These are phyloP conservation scores for Jacaranda mimosifolia DNA, from an alignment of 257 asterid species.

Conservation along the genomic window DNA sequence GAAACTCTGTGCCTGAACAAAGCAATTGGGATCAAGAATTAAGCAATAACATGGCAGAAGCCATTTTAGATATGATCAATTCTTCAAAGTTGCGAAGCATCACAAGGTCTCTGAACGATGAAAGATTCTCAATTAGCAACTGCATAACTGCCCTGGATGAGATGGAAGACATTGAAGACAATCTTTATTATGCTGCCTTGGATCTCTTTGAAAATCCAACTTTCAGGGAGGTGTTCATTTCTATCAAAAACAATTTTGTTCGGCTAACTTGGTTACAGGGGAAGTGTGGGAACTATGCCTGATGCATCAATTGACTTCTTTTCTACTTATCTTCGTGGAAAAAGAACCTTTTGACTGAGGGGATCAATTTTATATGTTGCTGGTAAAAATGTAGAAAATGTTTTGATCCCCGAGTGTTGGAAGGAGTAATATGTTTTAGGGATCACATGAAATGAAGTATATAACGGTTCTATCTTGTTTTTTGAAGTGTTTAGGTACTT, in stretches of 20 bases:
- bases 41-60: constrained; percentile 63
- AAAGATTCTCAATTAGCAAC: constrained; percentile 63
- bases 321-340: background rate
- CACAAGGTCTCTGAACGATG: constrained; percentile 46
- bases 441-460: constrained; percentile 2
- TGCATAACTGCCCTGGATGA: constrained; percentile 86
- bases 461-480: background rate
- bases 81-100: constrained; percentile 60
- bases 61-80: constrained; percentile 66
- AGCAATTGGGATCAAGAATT: constrained; percentile 54
- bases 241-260: constrained; percentile 53
- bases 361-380: background rate
- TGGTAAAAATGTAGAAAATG: constrained; percentile 30
- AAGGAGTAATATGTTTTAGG: background rate
- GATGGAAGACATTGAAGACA: constrained; percentile 70
- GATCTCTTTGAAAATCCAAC: constrained; percentile 77
- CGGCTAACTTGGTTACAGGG: constrained; percentile 81
- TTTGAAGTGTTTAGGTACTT: too few relatives aligned
- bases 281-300: constrained; percentile 52
- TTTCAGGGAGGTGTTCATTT: constrained; percentile 75
- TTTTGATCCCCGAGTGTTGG: background rate
- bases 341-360: background rate
- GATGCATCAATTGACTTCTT: constrained; percentile 30
- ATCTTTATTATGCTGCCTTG: constrained; percentile 72
- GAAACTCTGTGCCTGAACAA: constrained; percentile 50